These are phyloP conservation scores for Phytophthora citrophthora DNA, from an alignment of 352 stramenopile genomes.

Conservation along the genomic window DNA sequence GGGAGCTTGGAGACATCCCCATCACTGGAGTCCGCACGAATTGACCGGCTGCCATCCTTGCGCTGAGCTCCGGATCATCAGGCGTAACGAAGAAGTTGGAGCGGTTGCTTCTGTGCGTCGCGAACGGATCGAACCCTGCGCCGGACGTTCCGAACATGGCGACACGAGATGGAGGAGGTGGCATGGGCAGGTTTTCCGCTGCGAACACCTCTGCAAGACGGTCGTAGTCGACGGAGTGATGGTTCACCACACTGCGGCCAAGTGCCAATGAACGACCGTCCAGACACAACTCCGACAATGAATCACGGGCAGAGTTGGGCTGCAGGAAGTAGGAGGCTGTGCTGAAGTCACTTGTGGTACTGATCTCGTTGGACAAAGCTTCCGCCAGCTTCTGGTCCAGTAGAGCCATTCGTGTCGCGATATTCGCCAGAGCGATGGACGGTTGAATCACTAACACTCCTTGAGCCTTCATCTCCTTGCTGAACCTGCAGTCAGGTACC, in stretches of 20 bases:
- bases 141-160: slow-evolving; percentile 67
- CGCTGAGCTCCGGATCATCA: slow-evolving; percentile 35
- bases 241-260: slow-evolving; percentile 65
- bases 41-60: slow-evolving; percentile 39
- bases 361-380: slow-evolving; percentile 53
- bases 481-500: slow-evolving; percentile 50
- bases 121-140: slow-evolving; percentile 57
- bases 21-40: slow-evolving; percentile 24
- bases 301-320: slow-evolving; percentile 36
- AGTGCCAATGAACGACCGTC: slow-evolving; percentile 44
- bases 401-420: slow-evolving; percentile 67
- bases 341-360: slow-evolving; percentile 46
- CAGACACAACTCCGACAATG: slow-evolving; percentile 54
- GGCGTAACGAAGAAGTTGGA: slow-evolving; percentile 62
- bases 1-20: slow-evolving; percentile 19
- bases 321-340: slow-evolving; percentile 68
- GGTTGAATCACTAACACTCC: slow-evolving; percentile 69
- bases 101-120: slow-evolving; percentile 31
- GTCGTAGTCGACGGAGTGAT: slow-evolving; percentile 71
- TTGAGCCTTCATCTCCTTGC: slow-evolving; percentile 55
- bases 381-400: slow-evolving; percentile 50
- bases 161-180: slow-evolving; percentile 58
- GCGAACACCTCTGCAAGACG: slow-evolving; percentile 42
- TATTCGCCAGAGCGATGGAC: slow-evolving; percentile 70
- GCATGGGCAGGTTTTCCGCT: slow-evolving; percentile 47